A percentile compares a stretch with the other conserved stretches of the same genome.
Evolutionary conservation across 805 yeast genomes (phyloP).

Genomic region (Cyberlindnera subsufficiens): DNA sequence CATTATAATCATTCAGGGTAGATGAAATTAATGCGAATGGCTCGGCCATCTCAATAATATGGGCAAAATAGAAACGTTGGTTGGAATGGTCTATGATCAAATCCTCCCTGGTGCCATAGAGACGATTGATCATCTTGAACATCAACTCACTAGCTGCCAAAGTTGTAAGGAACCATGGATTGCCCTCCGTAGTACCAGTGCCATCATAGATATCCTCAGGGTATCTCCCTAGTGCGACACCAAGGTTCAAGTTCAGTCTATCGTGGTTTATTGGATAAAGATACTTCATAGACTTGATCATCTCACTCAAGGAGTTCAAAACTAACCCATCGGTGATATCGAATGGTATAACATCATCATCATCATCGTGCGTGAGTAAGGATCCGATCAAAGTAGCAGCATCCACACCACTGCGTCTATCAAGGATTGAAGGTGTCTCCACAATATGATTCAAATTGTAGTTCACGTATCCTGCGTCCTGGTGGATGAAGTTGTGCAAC

Average conservation of each 20-base stretch:
- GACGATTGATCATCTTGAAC: slow-evolving; percentile 46
- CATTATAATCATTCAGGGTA: not conserved
- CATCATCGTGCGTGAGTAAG: slow-evolving; percentile 38
- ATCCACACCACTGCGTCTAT: slow-evolving; percentile 67
- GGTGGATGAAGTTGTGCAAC: slow-evolving; percentile 22
- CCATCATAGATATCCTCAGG: slow-evolving; percentile 93
- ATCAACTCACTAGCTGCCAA: slow-evolving; percentile 62
- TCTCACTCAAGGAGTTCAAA: slow-evolving; percentile 54
- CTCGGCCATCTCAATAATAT: slow-evolving; percentile 16
- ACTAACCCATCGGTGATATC: slow-evolving; percentile 52
- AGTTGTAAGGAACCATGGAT: slow-evolving; percentile 89
- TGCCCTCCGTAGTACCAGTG: slow-evolving; percentile 63
- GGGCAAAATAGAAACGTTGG: slow-evolving; percentile 28
- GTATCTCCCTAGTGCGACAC: slow-evolving; percentile 79
- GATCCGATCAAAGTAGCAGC: slow-evolving; percentile 56
- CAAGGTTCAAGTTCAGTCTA: slow-evolving; percentile 32
- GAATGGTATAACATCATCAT: slow-evolving; percentile 50
- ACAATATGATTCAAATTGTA: slow-evolving; percentile 47
- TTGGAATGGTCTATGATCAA: slow-evolving; percentile 32
- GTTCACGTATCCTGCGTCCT: slow-evolving; percentile 31
- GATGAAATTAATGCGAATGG: slow-evolving; percentile 1
- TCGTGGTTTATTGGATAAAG: slow-evolving; percentile 73
- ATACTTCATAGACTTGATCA: slow-evolving; percentile 62
- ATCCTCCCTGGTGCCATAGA: slow-evolving; percentile 34
- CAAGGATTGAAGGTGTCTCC: slow-evolving; percentile 54